A percentile compares a stretch with the other conserved stretches of the same genome.
Conservation (phyloP, 495 filamentous ascomycete genomes). For the Chaetomium tenue region DNA sequence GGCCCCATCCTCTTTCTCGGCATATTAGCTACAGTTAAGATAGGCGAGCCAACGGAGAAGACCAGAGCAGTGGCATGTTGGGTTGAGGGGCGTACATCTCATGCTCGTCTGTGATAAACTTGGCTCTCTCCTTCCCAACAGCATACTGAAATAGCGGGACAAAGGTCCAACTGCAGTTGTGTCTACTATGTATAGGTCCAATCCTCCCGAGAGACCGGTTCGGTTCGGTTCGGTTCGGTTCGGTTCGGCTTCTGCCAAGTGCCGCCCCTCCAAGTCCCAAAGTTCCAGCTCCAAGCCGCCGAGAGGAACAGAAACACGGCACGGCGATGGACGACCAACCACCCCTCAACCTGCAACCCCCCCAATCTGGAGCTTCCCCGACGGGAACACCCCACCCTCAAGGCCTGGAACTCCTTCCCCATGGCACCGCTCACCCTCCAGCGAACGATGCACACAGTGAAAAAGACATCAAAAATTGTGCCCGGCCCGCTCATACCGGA, state of each 20-base stretch:
- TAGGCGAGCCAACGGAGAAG: background rate
- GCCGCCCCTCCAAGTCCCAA: background rate
- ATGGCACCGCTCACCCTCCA: background rate
- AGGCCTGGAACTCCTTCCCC: background rate
- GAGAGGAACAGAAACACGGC: too few relatives aligned
- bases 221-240: background rate
- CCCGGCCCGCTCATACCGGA: background rate
- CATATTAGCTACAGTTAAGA: background rate
- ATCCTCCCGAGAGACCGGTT: background rate
- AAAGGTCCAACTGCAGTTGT: background rate
- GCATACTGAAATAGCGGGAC: background rate
- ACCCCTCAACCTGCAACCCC: too few relatives aligned
- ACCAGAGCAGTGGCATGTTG: background rate
- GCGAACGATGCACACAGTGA: background rate
- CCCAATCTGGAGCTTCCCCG: too few relatives aligned
- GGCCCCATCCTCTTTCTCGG: background rate
- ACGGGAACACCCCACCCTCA: too few relatives aligned
- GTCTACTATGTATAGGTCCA: background rate
- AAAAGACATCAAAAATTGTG: conserved; percentile 6
- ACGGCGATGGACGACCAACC: too few relatives aligned
- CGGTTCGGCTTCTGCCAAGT: background rate
- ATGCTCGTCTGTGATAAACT: background rate
- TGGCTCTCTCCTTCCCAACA: background rate
- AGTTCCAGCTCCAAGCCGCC: background rate
- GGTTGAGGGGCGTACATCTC: background rate